These are phyloP conservation scores for Syncephalastrum monosporum DNA, from an alignment of 371 early-diverging fungal species.

Conservation along the genomic window DNA sequence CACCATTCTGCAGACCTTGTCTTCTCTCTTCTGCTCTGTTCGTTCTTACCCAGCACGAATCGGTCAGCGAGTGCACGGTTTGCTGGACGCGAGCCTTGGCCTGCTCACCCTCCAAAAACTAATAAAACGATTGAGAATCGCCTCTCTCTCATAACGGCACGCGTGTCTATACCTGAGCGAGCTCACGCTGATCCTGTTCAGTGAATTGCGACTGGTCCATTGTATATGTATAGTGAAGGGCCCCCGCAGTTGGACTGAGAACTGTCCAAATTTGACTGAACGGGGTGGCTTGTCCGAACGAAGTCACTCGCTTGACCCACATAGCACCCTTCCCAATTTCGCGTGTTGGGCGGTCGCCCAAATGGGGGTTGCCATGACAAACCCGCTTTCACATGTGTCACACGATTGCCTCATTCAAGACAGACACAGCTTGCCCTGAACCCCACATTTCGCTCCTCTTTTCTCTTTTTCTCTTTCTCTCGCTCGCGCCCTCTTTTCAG, in stretches of 20 bases:
- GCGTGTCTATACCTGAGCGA: constrained; percentile 39
- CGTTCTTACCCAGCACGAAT: constrained; percentile 64
- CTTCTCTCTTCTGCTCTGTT: too few relatives aligned
- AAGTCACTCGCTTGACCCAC: too few relatives aligned
- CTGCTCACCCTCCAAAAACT: constrained; percentile 70
- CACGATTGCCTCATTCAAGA: too few relatives aligned
- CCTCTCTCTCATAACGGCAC: not conserved
- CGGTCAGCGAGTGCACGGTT: constrained; percentile 71
- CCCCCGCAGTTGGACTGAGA: too few relatives aligned
- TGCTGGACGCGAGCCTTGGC: constrained; percentile 74
- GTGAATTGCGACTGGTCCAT: constrained; percentile 27
- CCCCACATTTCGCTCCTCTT: not conserved
- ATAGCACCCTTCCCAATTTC: too few relatives aligned
- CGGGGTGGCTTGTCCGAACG: too few relatives aligned
- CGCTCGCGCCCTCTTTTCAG: constrained; percentile 2
- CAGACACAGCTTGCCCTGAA: too few relatives aligned
- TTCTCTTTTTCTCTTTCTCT: constrained; percentile 4
- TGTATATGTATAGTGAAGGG: too few relatives aligned
- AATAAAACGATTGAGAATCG: not conserved
- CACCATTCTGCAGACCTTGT: not conserved
- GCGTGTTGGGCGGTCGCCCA: too few relatives aligned
- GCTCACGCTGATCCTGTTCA: constrained; percentile 61
- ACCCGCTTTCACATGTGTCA: too few relatives aligned
- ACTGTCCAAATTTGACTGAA: too few relatives aligned
- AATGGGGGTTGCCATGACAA: too few relatives aligned